Percentiles rank a stretch among this genome's conserved stretches.
Conservation (phyloP, 208 protist species). For the Leptomonas pyrrhocoris region DNA sequence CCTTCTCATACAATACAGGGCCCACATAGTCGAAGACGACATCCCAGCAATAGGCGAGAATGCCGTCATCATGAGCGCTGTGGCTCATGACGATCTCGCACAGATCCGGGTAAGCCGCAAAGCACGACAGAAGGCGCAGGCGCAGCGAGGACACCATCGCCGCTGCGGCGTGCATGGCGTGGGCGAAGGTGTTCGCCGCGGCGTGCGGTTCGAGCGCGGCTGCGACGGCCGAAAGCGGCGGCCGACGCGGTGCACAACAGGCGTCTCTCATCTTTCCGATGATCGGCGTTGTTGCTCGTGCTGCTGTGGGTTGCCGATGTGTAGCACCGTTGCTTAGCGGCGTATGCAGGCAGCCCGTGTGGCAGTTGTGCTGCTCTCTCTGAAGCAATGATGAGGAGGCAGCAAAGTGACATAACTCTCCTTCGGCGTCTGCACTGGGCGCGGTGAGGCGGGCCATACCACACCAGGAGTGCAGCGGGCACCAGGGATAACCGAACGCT, state of each 20-base stretch:
- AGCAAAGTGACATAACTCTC: too few species aligned
- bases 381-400: too few species aligned
- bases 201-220: slow-evolving; percentile 29
- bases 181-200: slow-evolving; percentile 34
- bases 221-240: slow-evolving; percentile 19
- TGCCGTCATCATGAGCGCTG: slow-evolving; percentile 21
- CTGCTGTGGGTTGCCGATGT: slow-evolving; percentile 2
- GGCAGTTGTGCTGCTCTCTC: not conserved
- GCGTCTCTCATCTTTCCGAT: too few species aligned
- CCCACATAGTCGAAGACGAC: slow-evolving; percentile 46
- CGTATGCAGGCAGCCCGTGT: slow-evolving; percentile 20
- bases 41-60: slow-evolving; percentile 59
- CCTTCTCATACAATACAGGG: slow-evolving; percentile 49
- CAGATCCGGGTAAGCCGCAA: slow-evolving; percentile 48
- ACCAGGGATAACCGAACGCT: slow-evolving; percentile 22
- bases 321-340: slow-evolving; percentile 21
- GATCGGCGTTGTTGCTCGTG: not conserved
- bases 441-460: slow-evolving; percentile 19
- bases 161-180: slow-evolving; percentile 51
- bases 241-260: slow-evolving; percentile 1
- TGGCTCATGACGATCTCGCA: slow-evolving; percentile 38
- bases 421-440: not conserved
- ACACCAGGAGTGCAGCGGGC: slow-evolving; percentile 54
- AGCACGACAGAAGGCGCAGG: slow-evolving; percentile 61
- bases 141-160: slow-evolving; percentile 73